phyloP scores from a whole-genome alignment of 305 asterid genomes.

The Solanum hybrid region DNA sequence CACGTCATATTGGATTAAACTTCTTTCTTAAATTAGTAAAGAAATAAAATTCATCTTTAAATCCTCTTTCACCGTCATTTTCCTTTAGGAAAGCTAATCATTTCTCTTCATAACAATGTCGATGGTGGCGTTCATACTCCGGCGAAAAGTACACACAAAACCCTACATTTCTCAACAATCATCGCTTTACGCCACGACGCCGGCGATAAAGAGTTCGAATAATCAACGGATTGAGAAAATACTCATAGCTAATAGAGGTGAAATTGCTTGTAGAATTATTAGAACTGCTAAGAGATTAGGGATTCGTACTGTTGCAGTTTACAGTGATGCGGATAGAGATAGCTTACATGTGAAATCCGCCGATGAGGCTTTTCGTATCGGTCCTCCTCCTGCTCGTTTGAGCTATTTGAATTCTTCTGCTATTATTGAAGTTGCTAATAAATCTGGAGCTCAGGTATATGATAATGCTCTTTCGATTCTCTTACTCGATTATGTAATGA shows the following conservation, averaged over 20 bases:
- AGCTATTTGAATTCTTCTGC: constrained; percentile 72
- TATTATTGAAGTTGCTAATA: constrained; percentile 64
- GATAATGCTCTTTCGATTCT: background rate
- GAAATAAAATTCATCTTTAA: background rate
- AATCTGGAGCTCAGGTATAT: constrained; percentile 79
- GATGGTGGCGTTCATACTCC: constrained; percentile 32
- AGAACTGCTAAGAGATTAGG: constrained; percentile 74
- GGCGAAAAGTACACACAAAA: constrained; percentile 26
- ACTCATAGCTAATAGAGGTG: constrained; percentile 85
- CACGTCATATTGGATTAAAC: background rate
- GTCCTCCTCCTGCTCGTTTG: constrained; percentile 90
- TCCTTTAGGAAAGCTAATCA: background rate
- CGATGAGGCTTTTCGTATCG: constrained; percentile 90
- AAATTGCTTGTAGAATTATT: constrained; percentile 88
- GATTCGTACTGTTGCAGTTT: constrained; percentile 79
- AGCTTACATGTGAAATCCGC: constrained; percentile 83
- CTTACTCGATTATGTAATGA: background rate
- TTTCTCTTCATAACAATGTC: constrained; percentile 28
- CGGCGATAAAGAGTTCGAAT: constrained; percentile 10
- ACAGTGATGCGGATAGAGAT: constrained; percentile 79
- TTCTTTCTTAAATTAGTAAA: background rate
- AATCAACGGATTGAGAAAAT: constrained; percentile 57
- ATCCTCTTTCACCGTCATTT: background rate
- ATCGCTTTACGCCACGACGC: constrained; percentile 36
- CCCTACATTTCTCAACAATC: background rate